These are phyloP conservation scores for Pholiota molesta DNA, from an alignment of 768 basidiomycete species.

Conservation along the genomic window DNA sequence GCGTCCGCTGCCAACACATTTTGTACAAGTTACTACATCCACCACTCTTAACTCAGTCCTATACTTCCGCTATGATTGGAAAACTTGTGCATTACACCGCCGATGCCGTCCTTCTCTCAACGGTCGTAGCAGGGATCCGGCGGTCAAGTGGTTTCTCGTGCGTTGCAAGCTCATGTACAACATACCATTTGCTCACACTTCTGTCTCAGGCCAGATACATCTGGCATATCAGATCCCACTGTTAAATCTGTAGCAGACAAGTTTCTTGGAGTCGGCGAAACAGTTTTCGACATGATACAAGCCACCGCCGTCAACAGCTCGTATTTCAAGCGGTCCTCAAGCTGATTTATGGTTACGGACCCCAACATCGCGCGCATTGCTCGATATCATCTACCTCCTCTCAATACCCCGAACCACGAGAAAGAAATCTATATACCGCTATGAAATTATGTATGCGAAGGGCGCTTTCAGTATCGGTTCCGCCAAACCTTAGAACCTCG, in stretches of 20 bases:
- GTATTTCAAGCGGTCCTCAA: conserved; percentile 66
- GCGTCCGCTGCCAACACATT: not conserved
- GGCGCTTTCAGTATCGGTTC: not conserved
- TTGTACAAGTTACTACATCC: not conserved
- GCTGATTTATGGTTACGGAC: not conserved
- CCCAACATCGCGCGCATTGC: not conserved
- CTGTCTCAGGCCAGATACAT: conserved; percentile 62
- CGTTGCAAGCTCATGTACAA: conserved; percentile 36
- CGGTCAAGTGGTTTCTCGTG: conserved; percentile 90
- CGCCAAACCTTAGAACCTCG: not conserved
- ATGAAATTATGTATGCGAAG: not conserved
- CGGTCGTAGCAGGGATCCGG: conserved; percentile 88
- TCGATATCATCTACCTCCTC: not conserved
- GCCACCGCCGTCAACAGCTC: conserved; percentile 83
- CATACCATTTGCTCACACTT: conserved; percentile 1
- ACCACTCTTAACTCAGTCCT: conserved; percentile 2
- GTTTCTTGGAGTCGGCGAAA: conserved; percentile 87
- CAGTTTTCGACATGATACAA: conserved; percentile 84
- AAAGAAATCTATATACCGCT: not conserved
- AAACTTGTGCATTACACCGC: conserved; percentile 80
- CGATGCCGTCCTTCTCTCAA: conserved; percentile 85
- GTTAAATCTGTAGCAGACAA: conserved; percentile 75
- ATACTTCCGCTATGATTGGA: conserved; percentile 57
- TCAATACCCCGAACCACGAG: not conserved
- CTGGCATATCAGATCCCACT: conserved; percentile 75